These are phyloP conservation scores for Fraxinus floribunda DNA, from an alignment of 305 asterid species.

Conservation along the genomic window DNA sequence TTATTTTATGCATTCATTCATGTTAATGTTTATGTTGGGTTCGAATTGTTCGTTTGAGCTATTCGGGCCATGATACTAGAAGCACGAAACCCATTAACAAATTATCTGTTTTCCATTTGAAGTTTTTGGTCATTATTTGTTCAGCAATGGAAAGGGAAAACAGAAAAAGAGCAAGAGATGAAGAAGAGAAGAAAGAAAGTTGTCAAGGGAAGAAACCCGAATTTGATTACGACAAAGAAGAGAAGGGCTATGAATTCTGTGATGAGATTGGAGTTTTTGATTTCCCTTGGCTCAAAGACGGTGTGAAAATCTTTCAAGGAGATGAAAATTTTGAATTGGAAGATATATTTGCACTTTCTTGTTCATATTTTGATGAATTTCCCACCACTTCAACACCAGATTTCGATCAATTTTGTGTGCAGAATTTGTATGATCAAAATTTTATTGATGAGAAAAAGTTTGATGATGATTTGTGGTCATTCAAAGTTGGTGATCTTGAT, in stretches of 20 bases:
- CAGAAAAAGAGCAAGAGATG: slow-evolving; percentile 39
- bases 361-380: slow-evolving; percentile 11
- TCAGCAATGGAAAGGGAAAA: slow-evolving; percentile 3
- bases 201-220: slow-evolving; percentile 22
- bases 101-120: background rate
- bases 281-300: slow-evolving; percentile 61
- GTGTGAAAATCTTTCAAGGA: slow-evolving; percentile 24
- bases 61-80: background rate
- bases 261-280: slow-evolving; percentile 48
- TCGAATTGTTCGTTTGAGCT: background rate
- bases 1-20: background rate
- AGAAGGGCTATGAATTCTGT: slow-evolving; percentile 1
- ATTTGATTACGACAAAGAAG: background rate
- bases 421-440: background rate
- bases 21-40: background rate
- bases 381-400: slow-evolving; percentile 1
- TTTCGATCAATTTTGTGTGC: slow-evolving; percentile 19
- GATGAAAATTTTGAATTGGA: slow-evolving; percentile 32
- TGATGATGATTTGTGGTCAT: slow-evolving; percentile 18
- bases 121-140: background rate
- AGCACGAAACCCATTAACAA: background rate
- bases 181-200: slow-evolving; percentile 6
- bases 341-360: slow-evolving; percentile 11
- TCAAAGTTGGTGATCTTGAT: slow-evolving; percentile 33
- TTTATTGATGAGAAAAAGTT: background rate